These are phyloP conservation scores for Fraxinus floribunda DNA, from an alignment of 305 asterid genomes.

Conservation along the genomic window DNA sequence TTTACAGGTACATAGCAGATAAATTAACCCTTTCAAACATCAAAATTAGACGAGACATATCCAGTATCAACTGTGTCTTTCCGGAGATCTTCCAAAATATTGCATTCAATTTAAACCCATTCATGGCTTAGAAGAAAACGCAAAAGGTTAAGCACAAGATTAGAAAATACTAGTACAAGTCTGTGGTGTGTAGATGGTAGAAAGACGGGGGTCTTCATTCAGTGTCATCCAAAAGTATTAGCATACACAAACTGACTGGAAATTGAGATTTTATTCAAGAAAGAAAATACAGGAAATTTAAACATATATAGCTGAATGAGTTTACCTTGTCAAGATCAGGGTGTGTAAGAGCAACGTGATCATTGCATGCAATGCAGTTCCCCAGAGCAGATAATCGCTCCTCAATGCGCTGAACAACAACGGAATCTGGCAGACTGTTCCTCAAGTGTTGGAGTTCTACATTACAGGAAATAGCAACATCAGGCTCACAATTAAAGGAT, in stretches of 20 bases:
- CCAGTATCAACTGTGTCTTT: background rate
- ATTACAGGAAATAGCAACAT: constrained; percentile 13
- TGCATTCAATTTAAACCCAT: background rate
- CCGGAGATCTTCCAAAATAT: background rate
- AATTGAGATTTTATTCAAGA: constrained; percentile 1
- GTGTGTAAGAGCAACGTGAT: constrained; percentile 90
- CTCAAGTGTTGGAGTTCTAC: constrained; percentile 87
- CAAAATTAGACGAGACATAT: background rate
- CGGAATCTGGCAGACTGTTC: constrained; percentile 81
- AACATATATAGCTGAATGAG: background rate
- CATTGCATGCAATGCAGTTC: constrained; percentile 89
- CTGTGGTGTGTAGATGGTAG: background rate
- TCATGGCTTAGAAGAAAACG: background rate
- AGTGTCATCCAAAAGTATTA: constrained; percentile 1
- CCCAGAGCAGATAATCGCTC: constrained; percentile 88
- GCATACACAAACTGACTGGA: background rate
- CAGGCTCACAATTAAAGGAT: constrained; percentile 13
- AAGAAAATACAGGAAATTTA: background rate
- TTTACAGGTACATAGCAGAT: background rate
- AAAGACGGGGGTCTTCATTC: background rate
- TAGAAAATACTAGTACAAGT: background rate
- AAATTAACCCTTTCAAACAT: background rate
- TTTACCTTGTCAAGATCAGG: constrained; percentile 80
- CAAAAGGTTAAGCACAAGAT: background rate
- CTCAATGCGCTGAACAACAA: constrained; percentile 88